These are phyloP conservation scores for Magnusiomyces clavatus DNA, from an alignment of 1,139 yeast species.

Conservation along the genomic window DNA sequence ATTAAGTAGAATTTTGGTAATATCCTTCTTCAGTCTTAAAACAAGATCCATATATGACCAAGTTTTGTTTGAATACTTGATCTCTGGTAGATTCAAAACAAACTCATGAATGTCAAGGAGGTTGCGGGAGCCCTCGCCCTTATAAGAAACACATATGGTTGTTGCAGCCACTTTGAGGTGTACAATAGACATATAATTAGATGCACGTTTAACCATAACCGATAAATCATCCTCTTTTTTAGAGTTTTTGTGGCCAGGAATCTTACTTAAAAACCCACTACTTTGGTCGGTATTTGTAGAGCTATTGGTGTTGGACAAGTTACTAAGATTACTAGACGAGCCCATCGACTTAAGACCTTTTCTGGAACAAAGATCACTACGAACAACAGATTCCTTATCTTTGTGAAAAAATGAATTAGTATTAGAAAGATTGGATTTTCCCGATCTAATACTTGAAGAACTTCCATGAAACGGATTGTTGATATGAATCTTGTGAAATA, in stretches of 20 bases:
- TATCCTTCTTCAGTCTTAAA: slow-evolving; percentile 51
- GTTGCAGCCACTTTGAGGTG: slow-evolving; percentile 49
- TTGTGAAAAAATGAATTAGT: neutral
- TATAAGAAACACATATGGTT: slow-evolving; percentile 59
- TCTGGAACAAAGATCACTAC: slow-evolving; percentile 1
- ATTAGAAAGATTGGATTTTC: neutral
- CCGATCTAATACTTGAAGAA: slow-evolving; percentile 1
- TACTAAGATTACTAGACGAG: too few species aligned
- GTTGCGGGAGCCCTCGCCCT: slow-evolving; percentile 46
- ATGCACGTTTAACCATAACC: slow-evolving; percentile 58
- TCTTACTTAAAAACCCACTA: slow-evolving; percentile 14
- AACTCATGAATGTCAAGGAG: slow-evolving; percentile 69
- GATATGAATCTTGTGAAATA: neutral
- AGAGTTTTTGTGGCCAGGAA: neutral
- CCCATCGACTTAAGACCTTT: too few species aligned
- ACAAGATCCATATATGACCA: slow-evolving; percentile 78
- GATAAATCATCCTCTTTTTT: slow-evolving; percentile 38
- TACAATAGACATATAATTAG: slow-evolving; percentile 57
- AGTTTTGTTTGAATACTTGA: slow-evolving; percentile 56
- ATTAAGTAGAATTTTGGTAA: slow-evolving; percentile 56
- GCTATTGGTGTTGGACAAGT: too few species aligned
- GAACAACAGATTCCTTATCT: neutral
- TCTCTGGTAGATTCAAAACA: slow-evolving; percentile 54
- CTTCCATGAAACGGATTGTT: neutral
- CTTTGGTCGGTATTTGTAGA: neutral